phyloP scores from a whole-genome alignment of 2,329 filamentous ascomycete species.

The Monosporascus sp. region DNA sequence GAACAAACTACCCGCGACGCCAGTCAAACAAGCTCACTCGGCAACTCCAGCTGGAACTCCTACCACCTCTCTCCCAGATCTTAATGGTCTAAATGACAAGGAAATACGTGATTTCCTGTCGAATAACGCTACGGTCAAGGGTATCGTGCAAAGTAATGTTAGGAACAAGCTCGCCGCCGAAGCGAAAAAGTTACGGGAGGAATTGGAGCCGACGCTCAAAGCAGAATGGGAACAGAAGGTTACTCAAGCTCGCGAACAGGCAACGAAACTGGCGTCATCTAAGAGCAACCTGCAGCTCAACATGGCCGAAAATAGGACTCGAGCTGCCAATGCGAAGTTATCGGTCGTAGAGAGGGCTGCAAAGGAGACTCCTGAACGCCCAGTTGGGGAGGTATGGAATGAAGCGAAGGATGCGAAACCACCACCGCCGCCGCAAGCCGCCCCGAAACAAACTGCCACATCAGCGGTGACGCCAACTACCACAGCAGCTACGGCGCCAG shows the following conservation, averaged over 20 bases:
- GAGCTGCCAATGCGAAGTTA: constrained; percentile 63
- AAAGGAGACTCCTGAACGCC: constrained; percentile 75
- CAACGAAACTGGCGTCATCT: constrained; percentile 68
- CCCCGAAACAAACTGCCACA: constrained; percentile 23
- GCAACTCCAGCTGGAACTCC: constrained; percentile 30
- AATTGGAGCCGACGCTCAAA: constrained; percentile 42
- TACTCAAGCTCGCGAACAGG: constrained; percentile 51
- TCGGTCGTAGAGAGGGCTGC: constrained; percentile 76
- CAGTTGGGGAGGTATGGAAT: constrained; percentile 83
- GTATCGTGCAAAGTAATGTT: constrained; percentile 55
- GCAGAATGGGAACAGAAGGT: constrained; percentile 49
- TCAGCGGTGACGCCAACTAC: constrained; percentile 6
- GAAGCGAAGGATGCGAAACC: constrained; percentile 65
- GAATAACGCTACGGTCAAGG: constrained; percentile 51
- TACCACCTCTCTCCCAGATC: constrained; percentile 29
- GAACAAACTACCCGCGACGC: constrained; percentile 29
- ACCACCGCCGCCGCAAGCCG: constrained; percentile 13
- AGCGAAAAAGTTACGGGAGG: constrained; percentile 53
- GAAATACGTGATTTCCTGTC: constrained; percentile 52
- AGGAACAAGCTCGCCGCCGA: constrained; percentile 66
- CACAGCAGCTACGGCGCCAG: constrained; percentile 1
- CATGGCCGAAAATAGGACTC: constrained; percentile 67
- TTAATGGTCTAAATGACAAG: constrained; percentile 46
- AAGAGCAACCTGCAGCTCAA: constrained; percentile 70
- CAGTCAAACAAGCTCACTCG: constrained; percentile 32